These are phyloP conservation scores for Wickerhamomyces sp. DNA, from an alignment of 1,139 yeast genomes.

Conservation along the genomic window DNA sequence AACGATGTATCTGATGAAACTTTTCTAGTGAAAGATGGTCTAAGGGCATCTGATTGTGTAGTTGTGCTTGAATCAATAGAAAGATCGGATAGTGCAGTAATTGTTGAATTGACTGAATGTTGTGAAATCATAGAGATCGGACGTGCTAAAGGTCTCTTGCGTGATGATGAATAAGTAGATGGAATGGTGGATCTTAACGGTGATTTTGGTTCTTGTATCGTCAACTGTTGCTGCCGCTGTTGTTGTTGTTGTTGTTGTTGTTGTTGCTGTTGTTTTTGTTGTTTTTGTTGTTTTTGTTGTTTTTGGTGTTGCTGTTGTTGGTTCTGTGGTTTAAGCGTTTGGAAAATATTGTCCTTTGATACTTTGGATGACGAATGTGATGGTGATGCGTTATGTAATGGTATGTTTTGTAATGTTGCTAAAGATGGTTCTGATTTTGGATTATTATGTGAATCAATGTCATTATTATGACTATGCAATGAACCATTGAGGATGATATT, in stretches of 20 bases:
- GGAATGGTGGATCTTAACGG: slow-evolving; percentile 9
- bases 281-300: neutral
- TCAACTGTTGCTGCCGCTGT: slow-evolving; percentile 3
- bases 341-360: neutral
- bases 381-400: too few species aligned
- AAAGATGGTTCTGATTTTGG: slow-evolving; percentile 5
- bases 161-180: neutral
- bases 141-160: slow-evolving; percentile 28
- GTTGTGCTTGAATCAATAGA: slow-evolving; percentile 17
- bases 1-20: slow-evolving; percentile 22
- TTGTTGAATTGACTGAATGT: slow-evolving; percentile 36
- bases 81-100: slow-evolving; percentile 20
- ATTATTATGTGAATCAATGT: neutral
- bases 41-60: slow-evolving; percentile 10
- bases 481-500: neutral
- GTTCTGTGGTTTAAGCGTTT: neutral
- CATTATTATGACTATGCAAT: neutral
- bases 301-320: neutral
- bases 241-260: neutral
- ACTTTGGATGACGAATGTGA: too few species aligned
- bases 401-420: slow-evolving; percentile 1
- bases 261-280: neutral
- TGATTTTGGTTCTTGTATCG: slow-evolving; percentile 19
- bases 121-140: slow-evolving; percentile 69
- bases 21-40: slow-evolving; percentile 20